A percentile compares a stretch with the other conserved stretches of the same genome.
Conservation (phyloP, 352 stramenopile species). For the Peronospora farinosa region DNA sequence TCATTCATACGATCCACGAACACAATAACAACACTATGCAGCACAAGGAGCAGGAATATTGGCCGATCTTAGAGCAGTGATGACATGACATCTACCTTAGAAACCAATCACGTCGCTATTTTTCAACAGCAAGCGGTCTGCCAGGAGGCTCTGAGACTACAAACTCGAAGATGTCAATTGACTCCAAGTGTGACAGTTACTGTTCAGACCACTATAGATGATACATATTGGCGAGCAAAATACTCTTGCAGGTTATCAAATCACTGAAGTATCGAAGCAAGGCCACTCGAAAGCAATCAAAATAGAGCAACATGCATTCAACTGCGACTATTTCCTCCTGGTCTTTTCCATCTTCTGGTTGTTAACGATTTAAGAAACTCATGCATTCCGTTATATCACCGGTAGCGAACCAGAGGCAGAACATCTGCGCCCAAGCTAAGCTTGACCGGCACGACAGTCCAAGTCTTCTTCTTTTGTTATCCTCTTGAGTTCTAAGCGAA, state of each 20-base stretch:
- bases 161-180: no score
- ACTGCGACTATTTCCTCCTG: slow-evolving; percentile 33
- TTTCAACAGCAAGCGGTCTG: no score
- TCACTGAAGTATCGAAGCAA: background rate
- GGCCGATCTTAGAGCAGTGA: no score
- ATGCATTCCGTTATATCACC: slow-evolving; percentile 26
- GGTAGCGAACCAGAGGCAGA: slow-evolving; percentile 22
- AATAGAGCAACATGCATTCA: slow-evolving; percentile 46
- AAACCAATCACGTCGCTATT: no score
- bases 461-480: slow-evolving; percentile 20
- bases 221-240: slow-evolving; percentile 3
- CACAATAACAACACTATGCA: no score
- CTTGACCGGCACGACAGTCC: slow-evolving; percentile 4
- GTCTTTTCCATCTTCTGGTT: slow-evolving; percentile 30
- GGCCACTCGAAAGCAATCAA: slow-evolving; percentile 22
- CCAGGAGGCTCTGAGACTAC: no score
- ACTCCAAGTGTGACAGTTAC: no score
- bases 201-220: background rate
- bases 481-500: slow-evolving; percentile 33
- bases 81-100: no score
- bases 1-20: no score
- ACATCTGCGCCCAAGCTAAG: slow-evolving; percentile 4
- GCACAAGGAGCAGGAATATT: no score
- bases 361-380: slow-evolving; percentile 23
- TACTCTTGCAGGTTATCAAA: background rate